Evolutionary conservation across 2,329 filamentous ascomycete species (phyloP).

Genomic region (Aspergillus thermomutatus): DNA sequence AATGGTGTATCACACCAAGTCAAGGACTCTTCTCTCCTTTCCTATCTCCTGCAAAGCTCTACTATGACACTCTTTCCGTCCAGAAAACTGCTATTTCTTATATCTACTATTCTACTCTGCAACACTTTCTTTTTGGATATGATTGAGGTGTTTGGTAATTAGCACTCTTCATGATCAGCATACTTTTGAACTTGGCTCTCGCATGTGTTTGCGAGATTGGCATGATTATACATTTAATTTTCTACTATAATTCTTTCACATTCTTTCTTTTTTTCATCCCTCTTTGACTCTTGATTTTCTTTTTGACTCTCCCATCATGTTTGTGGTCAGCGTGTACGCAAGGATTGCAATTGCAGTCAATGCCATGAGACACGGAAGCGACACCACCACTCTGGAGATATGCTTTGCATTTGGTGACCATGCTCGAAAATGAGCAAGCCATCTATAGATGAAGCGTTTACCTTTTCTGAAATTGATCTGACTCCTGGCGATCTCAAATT

Average conservation of each 20-base stretch:
- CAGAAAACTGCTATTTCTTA: not conserved
- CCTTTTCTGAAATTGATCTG: slow-evolving; percentile 13
- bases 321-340: slow-evolving; percentile 1
- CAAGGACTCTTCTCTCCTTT: not conserved
- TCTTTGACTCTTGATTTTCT: slow-evolving; percentile 4
- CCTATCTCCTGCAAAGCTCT: not conserved
- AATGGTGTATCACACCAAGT: not conserved
- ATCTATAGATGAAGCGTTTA: slow-evolving; percentile 3
- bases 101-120: not conserved
- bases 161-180: not conserved
- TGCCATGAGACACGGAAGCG: slow-evolving; percentile 11
- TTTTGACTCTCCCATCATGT: not conserved
- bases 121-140: not conserved
- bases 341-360: slow-evolving; percentile 1
- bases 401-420: not conserved
- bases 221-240: not conserved
- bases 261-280: slow-evolving; percentile 9
- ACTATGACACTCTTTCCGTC: not conserved
- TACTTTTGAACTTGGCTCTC: not conserved
- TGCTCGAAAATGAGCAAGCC: not conserved
- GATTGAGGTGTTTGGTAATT: not conserved
- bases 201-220: not conserved
- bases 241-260: slow-evolving; percentile 8
- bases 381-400: slow-evolving; percentile 3
- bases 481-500: slow-evolving; percentile 18